These are phyloP conservation scores for Flammula alnicola DNA, from an alignment of 1,284 basidiomycete species.

Conservation along the genomic window DNA sequence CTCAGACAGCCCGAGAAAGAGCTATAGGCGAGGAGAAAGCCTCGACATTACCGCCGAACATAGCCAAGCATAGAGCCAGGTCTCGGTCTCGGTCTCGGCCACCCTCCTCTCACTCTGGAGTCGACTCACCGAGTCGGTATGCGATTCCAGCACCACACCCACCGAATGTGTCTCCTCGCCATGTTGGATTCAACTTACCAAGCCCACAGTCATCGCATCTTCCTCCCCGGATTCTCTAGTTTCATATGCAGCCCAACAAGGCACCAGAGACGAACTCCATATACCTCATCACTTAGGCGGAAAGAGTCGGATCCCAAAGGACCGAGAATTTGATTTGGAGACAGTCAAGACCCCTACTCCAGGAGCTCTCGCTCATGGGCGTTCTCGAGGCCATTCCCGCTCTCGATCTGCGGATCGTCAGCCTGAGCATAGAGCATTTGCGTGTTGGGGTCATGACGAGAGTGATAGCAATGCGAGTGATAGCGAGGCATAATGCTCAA, in stretches of 20 bases:
- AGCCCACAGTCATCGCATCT: constrained; percentile 29
- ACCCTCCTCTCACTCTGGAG: constrained; percentile 53
- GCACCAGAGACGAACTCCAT: constrained; percentile 39
- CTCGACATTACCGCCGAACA: constrained; percentile 11
- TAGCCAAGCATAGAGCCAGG: constrained; percentile 36
- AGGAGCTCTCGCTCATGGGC: constrained; percentile 37
- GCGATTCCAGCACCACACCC: constrained; percentile 67
- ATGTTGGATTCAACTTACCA: constrained; percentile 51
- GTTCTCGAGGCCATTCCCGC: constrained; percentile 41
- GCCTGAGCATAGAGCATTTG: constrained; percentile 66
- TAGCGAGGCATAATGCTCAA: constrained; percentile 45
- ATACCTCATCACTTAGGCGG: constrained; percentile 52
- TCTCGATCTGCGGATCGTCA: constrained; percentile 45
- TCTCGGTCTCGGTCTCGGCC: constrained; percentile 49
- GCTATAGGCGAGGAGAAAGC: constrained; percentile 28
- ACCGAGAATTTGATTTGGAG: constrained; percentile 59
- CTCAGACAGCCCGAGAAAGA: constrained; percentile 24
- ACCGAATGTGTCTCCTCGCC: constrained; percentile 54
- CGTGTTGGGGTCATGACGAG: constrained; percentile 86
- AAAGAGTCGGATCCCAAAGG: constrained; percentile 61
- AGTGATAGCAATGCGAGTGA: constrained; percentile 84
- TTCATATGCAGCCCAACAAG: constrained; percentile 37
- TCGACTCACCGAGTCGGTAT: constrained; percentile 80
- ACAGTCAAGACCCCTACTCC: constrained; percentile 64
- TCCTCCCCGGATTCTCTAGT: constrained; percentile 44